phyloP scores from a whole-genome alignment of 2,329 filamentous ascomycete genomes.

The Alternaria postmessia region DNA sequence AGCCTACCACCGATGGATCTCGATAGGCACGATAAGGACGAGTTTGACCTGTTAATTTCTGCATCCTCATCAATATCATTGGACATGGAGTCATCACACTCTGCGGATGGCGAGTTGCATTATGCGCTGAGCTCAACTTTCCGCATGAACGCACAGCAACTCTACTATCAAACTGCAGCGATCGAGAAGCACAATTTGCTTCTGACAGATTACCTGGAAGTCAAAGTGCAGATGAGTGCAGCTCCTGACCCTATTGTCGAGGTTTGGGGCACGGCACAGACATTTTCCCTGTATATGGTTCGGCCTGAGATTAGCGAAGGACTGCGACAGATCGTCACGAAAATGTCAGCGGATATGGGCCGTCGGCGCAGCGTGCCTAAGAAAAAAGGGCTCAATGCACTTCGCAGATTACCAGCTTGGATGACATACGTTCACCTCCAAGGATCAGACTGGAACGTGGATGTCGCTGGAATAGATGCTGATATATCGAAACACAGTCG shows the following conservation, averaged over 20 bases:
- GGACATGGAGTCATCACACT: constrained; percentile 96
- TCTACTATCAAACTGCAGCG: constrained; percentile 92
- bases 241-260: constrained; percentile 86
- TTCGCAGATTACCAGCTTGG: constrained; percentile 84
- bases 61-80: constrained; percentile 93
- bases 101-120: constrained; percentile 79
- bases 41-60: constrained; percentile 94
- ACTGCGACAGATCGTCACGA: constrained; percentile 86
- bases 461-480: constrained; percentile 87
- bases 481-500: constrained; percentile 82
- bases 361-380: constrained; percentile 50
- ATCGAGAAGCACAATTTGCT: constrained; percentile 86
- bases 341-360: constrained; percentile 67
- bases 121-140: constrained; percentile 86
- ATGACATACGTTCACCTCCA: constrained; percentile 83
- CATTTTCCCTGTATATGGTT: constrained; percentile 87
- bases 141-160: constrained; percentile 81
- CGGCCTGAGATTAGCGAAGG: constrained; percentile 92
- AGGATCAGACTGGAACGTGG: constrained; percentile 86
- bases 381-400: constrained; percentile 62
- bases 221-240: constrained; percentile 85
- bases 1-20: constrained; percentile 79
- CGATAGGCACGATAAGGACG: constrained; percentile 67
- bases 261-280: constrained; percentile 80
- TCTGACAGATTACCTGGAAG: constrained; percentile 84